phyloP scores from a whole-genome alignment of 208 protist genomes.

The Trypanosoma conorhini region DNA sequence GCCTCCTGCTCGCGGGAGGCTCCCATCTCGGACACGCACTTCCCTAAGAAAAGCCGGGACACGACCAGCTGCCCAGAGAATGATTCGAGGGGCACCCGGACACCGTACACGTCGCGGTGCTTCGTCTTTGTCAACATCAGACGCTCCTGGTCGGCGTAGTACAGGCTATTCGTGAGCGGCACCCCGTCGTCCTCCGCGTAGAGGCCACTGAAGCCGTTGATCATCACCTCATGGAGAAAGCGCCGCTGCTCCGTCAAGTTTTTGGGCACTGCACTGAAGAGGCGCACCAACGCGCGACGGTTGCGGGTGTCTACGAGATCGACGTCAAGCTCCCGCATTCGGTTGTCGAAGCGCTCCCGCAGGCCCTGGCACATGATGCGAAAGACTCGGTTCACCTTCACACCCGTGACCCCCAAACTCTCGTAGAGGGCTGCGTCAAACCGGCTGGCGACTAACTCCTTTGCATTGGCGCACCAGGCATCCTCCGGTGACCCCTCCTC shows the following conservation, averaged over 20 bases:
- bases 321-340: constrained; percentile 66
- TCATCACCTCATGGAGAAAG: constrained; percentile 52
- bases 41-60: constrained; percentile 61
- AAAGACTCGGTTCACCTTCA: constrained; percentile 71
- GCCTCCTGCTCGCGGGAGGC: constrained; percentile 26
- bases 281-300: constrained; percentile 72
- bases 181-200: constrained; percentile 57
- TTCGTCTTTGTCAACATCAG: constrained; percentile 32
- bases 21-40: constrained; percentile 50
- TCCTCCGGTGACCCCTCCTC: constrained; percentile 74
- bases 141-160: constrained; percentile 79
- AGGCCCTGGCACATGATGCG: constrained; percentile 82
- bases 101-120: constrained; percentile 32
- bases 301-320: constrained; percentile 72
- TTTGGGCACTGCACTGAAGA: constrained; percentile 67
- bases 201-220: constrained; percentile 31
- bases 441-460: constrained; percentile 59
- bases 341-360: constrained; percentile 82
- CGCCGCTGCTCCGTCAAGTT: constrained; percentile 35
- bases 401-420: constrained; percentile 51
- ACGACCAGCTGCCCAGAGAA: constrained; percentile 47
- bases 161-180: constrained; percentile 88
- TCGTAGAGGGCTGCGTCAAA: constrained; percentile 66
- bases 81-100: constrained; percentile 24
- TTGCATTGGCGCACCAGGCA: constrained; percentile 60